Evolutionary conservation across 208 protist species (phyloP).

Genomic region (Leishmania tarentolae): DNA sequence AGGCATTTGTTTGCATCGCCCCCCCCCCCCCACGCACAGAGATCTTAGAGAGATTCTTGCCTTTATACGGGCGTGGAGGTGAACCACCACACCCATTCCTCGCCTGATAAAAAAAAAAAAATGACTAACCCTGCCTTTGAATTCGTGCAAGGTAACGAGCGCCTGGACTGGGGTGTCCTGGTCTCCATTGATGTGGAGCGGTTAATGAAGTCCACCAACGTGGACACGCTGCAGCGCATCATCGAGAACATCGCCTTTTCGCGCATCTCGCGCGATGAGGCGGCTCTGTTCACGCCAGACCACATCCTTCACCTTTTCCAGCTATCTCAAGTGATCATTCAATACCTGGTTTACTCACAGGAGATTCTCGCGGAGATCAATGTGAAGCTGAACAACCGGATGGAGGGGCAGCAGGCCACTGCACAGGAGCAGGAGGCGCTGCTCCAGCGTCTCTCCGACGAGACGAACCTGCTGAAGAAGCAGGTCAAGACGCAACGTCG

Average conservation of each 20-base stretch:
- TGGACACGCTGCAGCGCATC: conserved; percentile 88
- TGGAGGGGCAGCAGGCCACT: conserved; percentile 50
- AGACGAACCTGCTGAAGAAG: conserved; percentile 70
- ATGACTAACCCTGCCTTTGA: conserved; percentile 53
- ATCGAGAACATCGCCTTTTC: conserved; percentile 91
- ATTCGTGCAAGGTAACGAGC: conserved; percentile 85
- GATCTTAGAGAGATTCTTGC: neutral
- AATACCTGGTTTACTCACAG: conserved; percentile 92
- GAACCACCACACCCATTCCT: conserved; percentile 14
- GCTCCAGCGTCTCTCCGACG: conserved; percentile 50
- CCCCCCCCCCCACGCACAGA: neutral
- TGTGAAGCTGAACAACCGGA: conserved; percentile 59
- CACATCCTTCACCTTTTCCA: conserved; percentile 88
- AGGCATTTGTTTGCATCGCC: neutral
- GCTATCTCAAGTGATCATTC: conserved; percentile 83
- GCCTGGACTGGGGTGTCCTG: conserved; percentile 90
- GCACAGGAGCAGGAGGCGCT: conserved; percentile 35
- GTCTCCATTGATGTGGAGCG: conserved; percentile 85
- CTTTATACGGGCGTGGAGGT: neutral
- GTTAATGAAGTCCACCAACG: conserved; percentile 78
- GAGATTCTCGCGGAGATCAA: conserved; percentile 87
- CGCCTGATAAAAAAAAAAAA: neutral
- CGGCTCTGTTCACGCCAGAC: conserved; percentile 80
- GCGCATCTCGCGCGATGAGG: conserved; percentile 84
- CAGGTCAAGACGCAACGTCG: conserved; percentile 85